These are phyloP conservation scores for Tolypocladium ophioglossoides DNA, from an alignment of 2,329 filamentous ascomycete species.

Conservation along the genomic window DNA sequence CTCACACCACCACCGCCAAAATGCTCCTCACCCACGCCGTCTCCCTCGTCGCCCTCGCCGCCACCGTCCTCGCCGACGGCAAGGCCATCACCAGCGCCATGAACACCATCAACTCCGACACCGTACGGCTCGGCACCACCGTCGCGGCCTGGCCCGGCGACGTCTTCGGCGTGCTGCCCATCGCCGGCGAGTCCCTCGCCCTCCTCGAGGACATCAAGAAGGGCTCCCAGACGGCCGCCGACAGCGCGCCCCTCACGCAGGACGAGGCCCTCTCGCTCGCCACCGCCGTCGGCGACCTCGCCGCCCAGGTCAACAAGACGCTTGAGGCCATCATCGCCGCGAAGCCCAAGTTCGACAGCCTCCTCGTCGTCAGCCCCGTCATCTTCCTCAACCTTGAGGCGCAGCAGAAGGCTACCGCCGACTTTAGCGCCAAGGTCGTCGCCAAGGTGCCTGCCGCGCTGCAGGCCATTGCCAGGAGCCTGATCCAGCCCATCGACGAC, in stretches of 20 bases:
- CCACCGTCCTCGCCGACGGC: constrained; percentile 20
- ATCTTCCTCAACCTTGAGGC: constrained; percentile 30
- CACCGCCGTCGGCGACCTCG: constrained; percentile 22
- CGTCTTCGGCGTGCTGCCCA: constrained; percentile 27
- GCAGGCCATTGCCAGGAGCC: constrained; percentile 17
- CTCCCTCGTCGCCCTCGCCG: constrained; percentile 10
- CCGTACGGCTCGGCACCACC: constrained; percentile 20
- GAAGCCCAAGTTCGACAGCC: constrained; percentile 32
- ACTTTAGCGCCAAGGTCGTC: constrained; percentile 26
- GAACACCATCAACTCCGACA: constrained; percentile 20
- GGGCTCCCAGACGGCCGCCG: constrained; percentile 24
- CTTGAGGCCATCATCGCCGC: constrained; percentile 25
- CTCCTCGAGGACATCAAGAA: constrained; percentile 29
- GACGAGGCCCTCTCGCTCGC: constrained; percentile 29
- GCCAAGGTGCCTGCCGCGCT: constrained; percentile 27
- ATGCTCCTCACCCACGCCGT: constrained; percentile 15
- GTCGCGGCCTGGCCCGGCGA: constrained; percentile 27
- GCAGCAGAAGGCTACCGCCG: constrained; percentile 27
- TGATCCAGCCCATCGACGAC: constrained; percentile 27
- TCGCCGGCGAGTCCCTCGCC: constrained; percentile 24
- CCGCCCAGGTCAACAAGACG: constrained; percentile 24
- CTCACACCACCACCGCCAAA: too few species aligned
- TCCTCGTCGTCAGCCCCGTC: constrained; percentile 30
- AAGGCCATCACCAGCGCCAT: constrained; percentile 23
- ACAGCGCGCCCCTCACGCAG: constrained; percentile 25